phyloP scores from a whole-genome alignment of 225 moss, liverwort and hornwort genomes.

The Asterella californica region DNA sequence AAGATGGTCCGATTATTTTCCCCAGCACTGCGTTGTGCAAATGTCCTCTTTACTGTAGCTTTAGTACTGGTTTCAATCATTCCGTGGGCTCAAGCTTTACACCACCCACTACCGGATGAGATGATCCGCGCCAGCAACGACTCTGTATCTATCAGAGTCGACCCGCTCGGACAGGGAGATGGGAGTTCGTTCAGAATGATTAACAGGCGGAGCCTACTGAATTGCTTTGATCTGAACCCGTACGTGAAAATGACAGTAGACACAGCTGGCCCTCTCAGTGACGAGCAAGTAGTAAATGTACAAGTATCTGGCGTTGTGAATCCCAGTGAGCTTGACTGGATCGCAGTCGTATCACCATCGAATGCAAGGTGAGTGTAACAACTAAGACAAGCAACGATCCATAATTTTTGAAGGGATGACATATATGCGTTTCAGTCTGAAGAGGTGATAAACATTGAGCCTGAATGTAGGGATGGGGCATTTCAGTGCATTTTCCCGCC shows the following conservation, averaged over 20 bases:
- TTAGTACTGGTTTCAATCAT: not conserved
- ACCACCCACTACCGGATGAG: not conserved
- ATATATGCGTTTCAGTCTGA: not conserved
- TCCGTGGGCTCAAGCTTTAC: not conserved
- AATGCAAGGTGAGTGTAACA: slow-evolving; percentile 31
- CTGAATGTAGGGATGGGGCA: not conserved
- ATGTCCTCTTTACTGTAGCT: not conserved
- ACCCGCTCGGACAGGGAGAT: not conserved
- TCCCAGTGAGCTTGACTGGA: slow-evolving; percentile 42
- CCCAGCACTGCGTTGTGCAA: no score
- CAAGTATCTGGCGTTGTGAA: slow-evolving; percentile 33
- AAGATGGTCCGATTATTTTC: not conserved
- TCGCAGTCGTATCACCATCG: slow-evolving; percentile 48
- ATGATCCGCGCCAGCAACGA: not conserved
- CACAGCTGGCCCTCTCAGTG: slow-evolving; percentile 39
- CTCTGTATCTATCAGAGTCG: not conserved
- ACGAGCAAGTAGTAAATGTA: slow-evolving; percentile 37
- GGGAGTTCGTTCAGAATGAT: slow-evolving; percentile 38
- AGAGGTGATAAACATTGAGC: not conserved
- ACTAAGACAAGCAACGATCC: not conserved
- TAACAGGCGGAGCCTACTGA: slow-evolving; percentile 34
- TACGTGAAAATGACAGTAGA: slow-evolving; percentile 35
- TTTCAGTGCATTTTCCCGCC: not conserved
- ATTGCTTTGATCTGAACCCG: slow-evolving; percentile 35
- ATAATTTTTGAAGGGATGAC: not conserved